Conservation (phyloP, 768 basidiomycete species). For the Porphyrellus cyaneotinctus region DNA sequence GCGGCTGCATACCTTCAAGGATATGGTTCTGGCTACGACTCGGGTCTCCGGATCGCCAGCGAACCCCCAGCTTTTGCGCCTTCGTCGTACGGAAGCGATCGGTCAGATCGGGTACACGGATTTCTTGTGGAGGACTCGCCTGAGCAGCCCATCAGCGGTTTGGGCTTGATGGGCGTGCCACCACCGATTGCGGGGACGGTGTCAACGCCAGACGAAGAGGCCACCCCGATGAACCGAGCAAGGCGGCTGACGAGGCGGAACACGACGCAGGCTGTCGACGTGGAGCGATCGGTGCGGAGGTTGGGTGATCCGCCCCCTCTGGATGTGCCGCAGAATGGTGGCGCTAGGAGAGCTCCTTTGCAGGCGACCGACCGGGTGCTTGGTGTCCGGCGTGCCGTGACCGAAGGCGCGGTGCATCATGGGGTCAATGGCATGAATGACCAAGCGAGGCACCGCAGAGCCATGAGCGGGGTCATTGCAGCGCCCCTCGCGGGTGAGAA, state of each 20-base stretch:
- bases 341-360: constrained; percentile 14
- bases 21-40: constrained; percentile 34
- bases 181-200: constrained; percentile 22
- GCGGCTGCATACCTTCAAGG: constrained; percentile 36
- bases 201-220: constrained; percentile 26
- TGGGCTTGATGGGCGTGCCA: constrained; percentile 29
- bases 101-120: constrained; percentile 13
- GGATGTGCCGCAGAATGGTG: constrained; percentile 14
- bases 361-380: constrained; percentile 14
- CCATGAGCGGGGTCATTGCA: constrained; percentile 8
- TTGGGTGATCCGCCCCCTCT: constrained; percentile 11
- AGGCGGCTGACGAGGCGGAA: constrained; percentile 24
- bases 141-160: constrained; percentile 19
- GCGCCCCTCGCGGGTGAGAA: constrained; percentile 14
- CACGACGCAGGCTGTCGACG: constrained; percentile 18
- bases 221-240: constrained; percentile 22
- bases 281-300: constrained; percentile 18
- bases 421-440: constrained; percentile 10
- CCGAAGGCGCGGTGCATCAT: constrained; percentile 10
- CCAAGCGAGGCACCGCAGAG: constrained; percentile 4
- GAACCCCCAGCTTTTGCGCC: constrained; percentile 15
- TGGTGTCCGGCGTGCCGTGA: constrained; percentile 20
- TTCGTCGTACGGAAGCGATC: constrained; percentile 19
- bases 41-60: constrained; percentile 23
- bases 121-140: constrained; percentile 32